A percentile compares a stretch with the other conserved stretches of the same genome.
Evolutionary conservation across 2,329 filamentous ascomycete species (phyloP).

Genomic region (Endoconidiophora polonica): DNA sequence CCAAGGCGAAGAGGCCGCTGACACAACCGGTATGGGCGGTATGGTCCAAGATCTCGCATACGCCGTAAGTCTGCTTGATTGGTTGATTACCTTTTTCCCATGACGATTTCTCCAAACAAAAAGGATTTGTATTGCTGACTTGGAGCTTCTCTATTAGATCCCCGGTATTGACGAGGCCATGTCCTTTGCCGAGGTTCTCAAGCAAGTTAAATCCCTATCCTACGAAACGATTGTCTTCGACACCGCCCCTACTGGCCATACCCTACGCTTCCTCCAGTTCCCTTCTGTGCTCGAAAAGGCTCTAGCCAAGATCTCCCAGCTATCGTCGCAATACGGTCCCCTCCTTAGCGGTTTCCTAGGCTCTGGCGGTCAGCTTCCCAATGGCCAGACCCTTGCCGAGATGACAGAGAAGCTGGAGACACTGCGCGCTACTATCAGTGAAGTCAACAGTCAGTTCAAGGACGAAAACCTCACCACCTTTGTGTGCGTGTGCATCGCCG

Average conservation of each 20-base stretch:
- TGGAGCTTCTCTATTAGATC: slow-evolving; percentile 40
- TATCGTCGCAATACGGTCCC: slow-evolving; percentile 86
- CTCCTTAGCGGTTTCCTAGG: slow-evolving; percentile 90
- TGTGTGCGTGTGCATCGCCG: slow-evolving; percentile 94
- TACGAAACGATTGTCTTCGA: slow-evolving; percentile 99
- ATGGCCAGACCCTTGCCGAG: slow-evolving; percentile 83
- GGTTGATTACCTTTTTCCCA: too few relatives aligned
- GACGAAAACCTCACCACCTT: slow-evolving; percentile 90
- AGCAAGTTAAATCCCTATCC: slow-evolving; percentile 96
- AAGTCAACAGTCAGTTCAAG: slow-evolving; percentile 98
- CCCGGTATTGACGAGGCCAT: slow-evolving; percentile 98
- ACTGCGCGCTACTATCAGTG: slow-evolving; percentile 77
- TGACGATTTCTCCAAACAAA: background rate
- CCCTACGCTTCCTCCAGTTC: slow-evolving; percentile 95
- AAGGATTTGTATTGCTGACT: slow-evolving; percentile 1
- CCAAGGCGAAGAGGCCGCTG: slow-evolving; percentile 50
- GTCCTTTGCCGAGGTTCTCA: slow-evolving; percentile 97
- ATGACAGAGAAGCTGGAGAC: slow-evolving; percentile 91
- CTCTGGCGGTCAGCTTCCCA: slow-evolving; percentile 55
- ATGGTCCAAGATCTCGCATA: slow-evolving; percentile 99
- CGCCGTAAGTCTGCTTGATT: slow-evolving; percentile 43
- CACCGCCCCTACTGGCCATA: slow-evolving; percentile 94
- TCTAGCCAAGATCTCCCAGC: slow-evolving; percentile 87
- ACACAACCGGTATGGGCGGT: slow-evolving; percentile 57
- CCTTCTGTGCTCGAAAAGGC: slow-evolving; percentile 96